phyloP scores from a whole-genome alignment of 2,329 filamentous ascomycete genomes.

The Fusarium tanahbumbuense region DNA sequence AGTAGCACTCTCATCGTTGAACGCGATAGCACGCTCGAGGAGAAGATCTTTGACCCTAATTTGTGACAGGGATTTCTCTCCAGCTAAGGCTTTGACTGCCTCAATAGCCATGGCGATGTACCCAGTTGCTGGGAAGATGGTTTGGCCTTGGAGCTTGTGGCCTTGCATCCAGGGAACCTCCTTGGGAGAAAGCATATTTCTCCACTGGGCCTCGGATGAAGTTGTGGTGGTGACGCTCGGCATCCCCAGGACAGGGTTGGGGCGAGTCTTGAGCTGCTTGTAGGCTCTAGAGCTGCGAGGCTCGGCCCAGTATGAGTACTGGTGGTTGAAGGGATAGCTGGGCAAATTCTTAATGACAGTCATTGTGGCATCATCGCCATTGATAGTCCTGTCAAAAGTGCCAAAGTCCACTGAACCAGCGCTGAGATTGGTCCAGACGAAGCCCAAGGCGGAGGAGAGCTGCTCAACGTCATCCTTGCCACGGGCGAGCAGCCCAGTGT shows the following conservation, averaged over 20 bases:
- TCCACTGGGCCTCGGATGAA: background rate
- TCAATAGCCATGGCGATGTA: constrained; percentile 1
- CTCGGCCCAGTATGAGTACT: background rate
- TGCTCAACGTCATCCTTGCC: background rate
- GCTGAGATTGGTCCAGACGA: background rate
- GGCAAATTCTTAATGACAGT: background rate
- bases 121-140: background rate
- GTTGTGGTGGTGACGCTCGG: background rate
- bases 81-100: background rate
- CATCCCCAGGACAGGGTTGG: background rate
- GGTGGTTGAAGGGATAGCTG: background rate
- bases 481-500: background rate
- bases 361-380: background rate
- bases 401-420: background rate
- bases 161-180: background rate
- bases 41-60: background rate
- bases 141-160: background rate
- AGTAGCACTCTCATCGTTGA: background rate
- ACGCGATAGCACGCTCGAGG: background rate
- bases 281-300: background rate
- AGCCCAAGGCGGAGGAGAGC: background rate
- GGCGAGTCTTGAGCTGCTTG: background rate
- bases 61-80: background rate
- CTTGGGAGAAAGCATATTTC: background rate
- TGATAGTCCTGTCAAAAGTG: background rate